Evolutionary conservation across 108 stramenopile species (phyloP).

Genomic region (Conticribra weissflogii): DNA sequence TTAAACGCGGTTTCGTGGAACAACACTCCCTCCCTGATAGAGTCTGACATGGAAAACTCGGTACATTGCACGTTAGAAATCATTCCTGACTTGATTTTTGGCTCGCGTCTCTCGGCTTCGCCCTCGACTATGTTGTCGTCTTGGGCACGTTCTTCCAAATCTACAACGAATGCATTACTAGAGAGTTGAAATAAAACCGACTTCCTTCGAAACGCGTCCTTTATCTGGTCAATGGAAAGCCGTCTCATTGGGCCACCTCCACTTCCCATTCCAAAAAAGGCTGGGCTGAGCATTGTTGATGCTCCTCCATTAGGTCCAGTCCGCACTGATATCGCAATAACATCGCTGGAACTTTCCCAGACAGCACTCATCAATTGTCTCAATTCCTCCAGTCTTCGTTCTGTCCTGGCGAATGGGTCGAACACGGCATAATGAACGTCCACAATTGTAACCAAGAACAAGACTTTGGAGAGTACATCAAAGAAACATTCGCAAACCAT

Average conservation of each 20-base stretch:
- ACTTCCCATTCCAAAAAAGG: constrained; percentile 31
- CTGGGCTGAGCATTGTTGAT: constrained; percentile 38
- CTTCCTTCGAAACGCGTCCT: constrained; percentile 24
- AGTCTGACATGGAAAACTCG: constrained; percentile 12
- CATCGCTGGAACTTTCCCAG: constrained; percentile 69
- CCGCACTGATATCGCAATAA: constrained; percentile 45
- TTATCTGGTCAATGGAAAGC: constrained; percentile 14
- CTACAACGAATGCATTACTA: neutral
- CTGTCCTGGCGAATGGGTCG: constrained; percentile 47
- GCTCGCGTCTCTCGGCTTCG: neutral
- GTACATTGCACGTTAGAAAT: constrained; percentile 27
- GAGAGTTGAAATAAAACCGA: constrained; percentile 25
- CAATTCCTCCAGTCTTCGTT: constrained; percentile 59
- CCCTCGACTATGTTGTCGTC: neutral
- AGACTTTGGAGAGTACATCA: constrained; percentile 68
- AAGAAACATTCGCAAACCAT: constrained; percentile 58
- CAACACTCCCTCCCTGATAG: neutral
- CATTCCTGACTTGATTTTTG: neutral
- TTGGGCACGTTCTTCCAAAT: constrained; percentile 3
- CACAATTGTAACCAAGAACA: constrained; percentile 56
- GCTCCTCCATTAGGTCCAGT: constrained; percentile 11
- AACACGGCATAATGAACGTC: constrained; percentile 65
- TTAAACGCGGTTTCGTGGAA: constrained; percentile 3
- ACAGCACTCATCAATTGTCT: constrained; percentile 64
- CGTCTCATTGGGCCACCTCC: constrained; percentile 20